A percentile compares a stretch with the other conserved stretches of the same genome.
These are phyloP conservation scores for Hortiboletus campestris DNA, from an alignment of 768 basidiomycete species.

Conservation along the genomic window DNA sequence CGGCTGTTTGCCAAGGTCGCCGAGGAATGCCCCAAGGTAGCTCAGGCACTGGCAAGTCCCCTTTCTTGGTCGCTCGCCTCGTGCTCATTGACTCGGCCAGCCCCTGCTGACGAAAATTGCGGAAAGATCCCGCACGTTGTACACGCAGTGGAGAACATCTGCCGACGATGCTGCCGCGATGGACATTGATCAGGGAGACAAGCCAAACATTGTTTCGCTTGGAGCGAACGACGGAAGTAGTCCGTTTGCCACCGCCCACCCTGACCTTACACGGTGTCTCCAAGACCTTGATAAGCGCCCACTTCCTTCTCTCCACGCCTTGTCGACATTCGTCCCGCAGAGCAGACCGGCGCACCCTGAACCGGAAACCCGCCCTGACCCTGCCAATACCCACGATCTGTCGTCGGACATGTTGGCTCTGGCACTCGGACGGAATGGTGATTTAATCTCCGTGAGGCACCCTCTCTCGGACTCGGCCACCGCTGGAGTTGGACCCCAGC, in stretches of 20 bases:
- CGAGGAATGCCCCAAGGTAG: constrained; percentile 57
- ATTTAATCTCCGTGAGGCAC: constrained; percentile 20
- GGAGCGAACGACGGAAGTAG: not conserved
- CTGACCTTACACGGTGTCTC: constrained; percentile 24
- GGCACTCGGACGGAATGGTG: constrained; percentile 30
- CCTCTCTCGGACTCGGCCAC: constrained; percentile 19
- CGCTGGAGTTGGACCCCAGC: constrained; percentile 26
- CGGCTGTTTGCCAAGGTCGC: constrained; percentile 57
- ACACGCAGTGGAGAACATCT: constrained; percentile 39
- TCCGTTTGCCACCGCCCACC: constrained; percentile 25
- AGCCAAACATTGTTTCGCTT: not conserved
- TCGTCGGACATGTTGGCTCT: constrained; percentile 34
- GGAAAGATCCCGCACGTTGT: constrained; percentile 48
- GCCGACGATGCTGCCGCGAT: constrained; percentile 19
- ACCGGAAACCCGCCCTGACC: constrained; percentile 19
- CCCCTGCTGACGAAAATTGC: constrained; percentile 55
- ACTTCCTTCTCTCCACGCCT: constrained; percentile 17
- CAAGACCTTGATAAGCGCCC: constrained; percentile 23
- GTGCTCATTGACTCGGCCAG: constrained; percentile 31
- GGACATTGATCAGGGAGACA: constrained; percentile 25
- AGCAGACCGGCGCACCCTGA: constrained; percentile 15
- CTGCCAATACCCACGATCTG: constrained; percentile 24
- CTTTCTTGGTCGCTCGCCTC: not conserved
- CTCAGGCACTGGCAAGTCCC: constrained; percentile 53
- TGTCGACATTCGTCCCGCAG: constrained; percentile 26